Evolutionary conservation across 805 yeast species (phyloP).

Genomic region (Ogataea sp.): DNA sequence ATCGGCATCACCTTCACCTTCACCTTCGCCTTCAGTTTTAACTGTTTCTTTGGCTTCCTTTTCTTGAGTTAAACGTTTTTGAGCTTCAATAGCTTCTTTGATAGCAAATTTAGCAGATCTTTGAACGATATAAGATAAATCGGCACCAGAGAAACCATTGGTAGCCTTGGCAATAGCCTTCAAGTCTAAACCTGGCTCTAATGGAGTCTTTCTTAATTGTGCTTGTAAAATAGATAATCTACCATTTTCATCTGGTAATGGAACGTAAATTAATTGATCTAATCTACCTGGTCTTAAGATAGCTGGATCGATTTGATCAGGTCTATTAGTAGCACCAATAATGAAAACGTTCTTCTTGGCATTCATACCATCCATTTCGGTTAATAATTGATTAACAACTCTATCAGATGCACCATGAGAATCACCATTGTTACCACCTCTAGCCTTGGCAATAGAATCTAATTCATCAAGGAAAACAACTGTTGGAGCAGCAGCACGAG

Average conservation of each 20-base stretch:
- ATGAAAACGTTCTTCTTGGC: conserved; percentile 98
- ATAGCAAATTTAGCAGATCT: conserved; percentile 98
- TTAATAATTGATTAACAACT: conserved; percentile 90
- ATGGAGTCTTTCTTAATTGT: conserved; percentile 96
- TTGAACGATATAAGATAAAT: conserved; percentile 92
- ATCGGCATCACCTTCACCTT: conserved; percentile 34
- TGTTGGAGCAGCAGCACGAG: conserved; percentile 99
- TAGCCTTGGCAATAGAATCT: conserved; percentile 94
- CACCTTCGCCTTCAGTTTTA: conserved; percentile 21
- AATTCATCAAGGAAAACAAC: conserved; percentile 97
- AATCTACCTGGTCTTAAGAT: conserved; percentile 98
- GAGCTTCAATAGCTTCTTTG: conserved; percentile 93
- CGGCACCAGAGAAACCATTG: conserved; percentile 99
- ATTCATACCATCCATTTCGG: conserved; percentile 99
- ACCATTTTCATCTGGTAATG: conserved; percentile 93
- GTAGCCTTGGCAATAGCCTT: conserved; percentile 86
- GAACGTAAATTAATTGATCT: conserved; percentile 97
- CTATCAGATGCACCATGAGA: conserved; percentile 97
- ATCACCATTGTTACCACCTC: conserved; percentile 88
- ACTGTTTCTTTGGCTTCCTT: conserved; percentile 42
- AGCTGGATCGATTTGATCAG: conserved; percentile 99
- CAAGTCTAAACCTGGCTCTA: conserved; percentile 93
- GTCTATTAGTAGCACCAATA: conserved; percentile 99
- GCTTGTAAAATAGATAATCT: conserved; percentile 90
- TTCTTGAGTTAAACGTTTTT: conserved; percentile 36